phyloP scores from a whole-genome alignment of 129 eudicot genomes.

The Centaurea solstitialis region DNA sequence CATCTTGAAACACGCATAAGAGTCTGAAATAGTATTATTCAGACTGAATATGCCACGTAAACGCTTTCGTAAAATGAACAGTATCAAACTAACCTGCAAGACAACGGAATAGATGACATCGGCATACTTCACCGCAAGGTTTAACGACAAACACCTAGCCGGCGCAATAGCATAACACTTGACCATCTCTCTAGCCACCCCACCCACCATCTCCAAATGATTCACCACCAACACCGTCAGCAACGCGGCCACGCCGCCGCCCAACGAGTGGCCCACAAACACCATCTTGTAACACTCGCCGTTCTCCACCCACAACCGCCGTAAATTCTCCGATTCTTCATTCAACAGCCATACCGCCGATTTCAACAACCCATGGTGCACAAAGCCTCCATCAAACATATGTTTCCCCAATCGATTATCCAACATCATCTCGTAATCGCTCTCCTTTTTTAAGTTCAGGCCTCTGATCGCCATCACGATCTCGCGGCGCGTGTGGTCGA shows the following conservation, averaged over 20 bases:
- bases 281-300: constrained; percentile 64
- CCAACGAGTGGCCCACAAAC: constrained; percentile 77
- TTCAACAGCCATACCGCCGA: constrained; percentile 72
- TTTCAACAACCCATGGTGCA: constrained; percentile 77
- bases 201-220: constrained; percentile 57
- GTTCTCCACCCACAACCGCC: constrained; percentile 56
- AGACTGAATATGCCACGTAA: no score
- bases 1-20: no score
- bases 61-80: no score
- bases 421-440: constrained; percentile 58
- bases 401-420: constrained; percentile 54
- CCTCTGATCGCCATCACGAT: constrained; percentile 73
- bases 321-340: constrained; percentile 53
- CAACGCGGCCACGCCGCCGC: constrained; percentile 80
- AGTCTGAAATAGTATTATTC: no score
- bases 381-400: constrained; percentile 88
- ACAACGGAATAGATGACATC: constrained; percentile 69
- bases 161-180: constrained; percentile 76
- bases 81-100: constrained; percentile 51
- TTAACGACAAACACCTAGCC: constrained; percentile 73
- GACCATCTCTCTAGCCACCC: constrained; percentile 52
- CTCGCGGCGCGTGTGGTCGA: constrained; percentile 55
- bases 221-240: constrained; percentile 62
- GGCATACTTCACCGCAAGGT: constrained; percentile 83
- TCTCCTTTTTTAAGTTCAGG: constrained; percentile 48